phyloP scores from a whole-genome alignment of 768 basidiomycete genomes.

The Trametes cingulata region DNA sequence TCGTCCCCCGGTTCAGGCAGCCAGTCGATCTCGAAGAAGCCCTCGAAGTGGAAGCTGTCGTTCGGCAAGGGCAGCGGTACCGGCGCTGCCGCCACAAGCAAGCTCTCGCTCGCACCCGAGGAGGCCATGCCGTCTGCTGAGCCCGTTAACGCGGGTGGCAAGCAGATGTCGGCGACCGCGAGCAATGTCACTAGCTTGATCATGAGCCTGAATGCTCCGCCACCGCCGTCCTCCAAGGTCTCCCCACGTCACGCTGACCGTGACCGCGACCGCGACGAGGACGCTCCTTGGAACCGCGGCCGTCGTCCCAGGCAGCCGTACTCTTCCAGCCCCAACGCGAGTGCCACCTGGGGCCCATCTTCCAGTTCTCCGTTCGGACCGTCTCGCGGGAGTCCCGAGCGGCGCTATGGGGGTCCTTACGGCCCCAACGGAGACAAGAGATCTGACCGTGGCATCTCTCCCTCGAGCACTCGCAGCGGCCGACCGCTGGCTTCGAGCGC shows the following conservation, averaged over 20 bases:
- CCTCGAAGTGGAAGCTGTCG: conserved; percentile 83
- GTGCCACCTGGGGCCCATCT: conserved; percentile 23
- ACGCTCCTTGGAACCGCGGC: conserved; percentile 12
- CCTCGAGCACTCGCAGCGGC: conserved; percentile 58
- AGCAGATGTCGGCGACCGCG: conserved; percentile 64
- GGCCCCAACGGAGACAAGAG: conserved; percentile 14
- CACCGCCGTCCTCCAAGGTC: conserved; percentile 21
- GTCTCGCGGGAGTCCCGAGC: conserved; percentile 18
- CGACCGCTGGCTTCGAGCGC: conserved; percentile 57
- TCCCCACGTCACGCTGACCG: conserved; percentile 1
- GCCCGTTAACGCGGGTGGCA: conserved; percentile 21
- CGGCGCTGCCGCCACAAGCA: conserved; percentile 14
- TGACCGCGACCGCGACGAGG: conserved; percentile 1
- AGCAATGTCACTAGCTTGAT: conserved; percentile 76
- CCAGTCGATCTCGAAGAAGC: conserved; percentile 65
- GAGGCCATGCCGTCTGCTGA: conserved; percentile 12
- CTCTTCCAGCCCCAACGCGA: conserved; percentile 10
- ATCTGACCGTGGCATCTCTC: conserved; percentile 40
- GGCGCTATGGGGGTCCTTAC: conserved; percentile 14
- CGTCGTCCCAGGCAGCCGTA: conserved; percentile 23
- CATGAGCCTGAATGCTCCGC: conserved; percentile 62
- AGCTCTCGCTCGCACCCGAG: conserved; percentile 18
- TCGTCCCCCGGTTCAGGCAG: conserved; percentile 20
- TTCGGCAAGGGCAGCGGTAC: conserved; percentile 58
- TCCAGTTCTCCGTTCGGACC: conserved; percentile 20